Conservation (phyloP, 441 rosid genomes). For the Adansonia rubrostipa region DNA sequence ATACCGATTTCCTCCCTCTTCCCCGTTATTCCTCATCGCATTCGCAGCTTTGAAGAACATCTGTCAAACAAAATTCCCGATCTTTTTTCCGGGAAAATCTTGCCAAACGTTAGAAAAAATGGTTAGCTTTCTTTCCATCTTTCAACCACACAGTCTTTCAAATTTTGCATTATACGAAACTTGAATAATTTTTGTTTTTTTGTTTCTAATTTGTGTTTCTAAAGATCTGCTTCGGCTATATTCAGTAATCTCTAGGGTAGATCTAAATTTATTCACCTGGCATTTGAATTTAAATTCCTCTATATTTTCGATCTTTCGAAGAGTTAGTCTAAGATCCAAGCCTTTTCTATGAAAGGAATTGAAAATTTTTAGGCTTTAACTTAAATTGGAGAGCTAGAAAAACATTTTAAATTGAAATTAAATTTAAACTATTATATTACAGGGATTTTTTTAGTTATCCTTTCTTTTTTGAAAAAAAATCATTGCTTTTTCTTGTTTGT, state of each 20-base stretch:
- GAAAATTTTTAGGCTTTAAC: not conserved
- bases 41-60: not conserved
- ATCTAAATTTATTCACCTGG: slow-evolving; percentile 1
- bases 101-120: slow-evolving; percentile 28
- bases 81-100: slow-evolving; percentile 15
- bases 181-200: not conserved
- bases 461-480: not conserved
- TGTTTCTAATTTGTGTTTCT: slow-evolving; percentile 12
- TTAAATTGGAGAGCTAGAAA: not conserved
- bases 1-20: too few species aligned
- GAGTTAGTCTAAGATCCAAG: slow-evolving; percentile 21
- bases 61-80: slow-evolving; percentile 12
- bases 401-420: slow-evolving; percentile 9
- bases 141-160: not conserved
- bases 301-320: not conserved
- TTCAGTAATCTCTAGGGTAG: slow-evolving; percentile 4
- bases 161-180: not conserved
- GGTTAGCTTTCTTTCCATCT: slow-evolving; percentile 32
- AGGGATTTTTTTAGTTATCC: not conserved
- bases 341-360: not conserved
- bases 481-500: slow-evolving; percentile 17
- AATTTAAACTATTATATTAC: not conserved
- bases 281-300: slow-evolving; percentile 12
- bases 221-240: slow-evolving; percentile 14
- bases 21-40: too few species aligned